Conservation (phyloP, 2,329 filamentous ascomycete genomes). For the Cephalotrichum gorgonifer region DNA sequence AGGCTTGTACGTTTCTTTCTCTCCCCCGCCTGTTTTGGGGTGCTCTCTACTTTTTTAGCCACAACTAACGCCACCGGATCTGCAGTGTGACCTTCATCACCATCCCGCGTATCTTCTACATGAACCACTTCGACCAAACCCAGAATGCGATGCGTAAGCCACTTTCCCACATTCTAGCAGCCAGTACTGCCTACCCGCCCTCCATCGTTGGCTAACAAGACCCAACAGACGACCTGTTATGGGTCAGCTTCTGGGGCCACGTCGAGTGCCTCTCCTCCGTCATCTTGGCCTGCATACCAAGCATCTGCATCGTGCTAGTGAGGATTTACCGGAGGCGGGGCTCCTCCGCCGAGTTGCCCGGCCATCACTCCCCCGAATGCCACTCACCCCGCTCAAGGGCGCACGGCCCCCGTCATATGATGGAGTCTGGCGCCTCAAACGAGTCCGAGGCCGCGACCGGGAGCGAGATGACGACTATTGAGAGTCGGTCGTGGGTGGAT, state of each 20-base stretch:
- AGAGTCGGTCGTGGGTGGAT: too few species aligned
- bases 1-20: constrained; percentile 49
- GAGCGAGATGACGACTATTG: too few species aligned
- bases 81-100: background rate
- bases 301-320: background rate
- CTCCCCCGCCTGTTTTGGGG: too few species aligned
- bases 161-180: background rate
- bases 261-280: background rate
- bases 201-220: background rate
- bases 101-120: background rate
- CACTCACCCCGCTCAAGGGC: too few species aligned
- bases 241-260: background rate
- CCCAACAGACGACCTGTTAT: background rate
- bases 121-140: background rate
- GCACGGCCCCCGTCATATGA: too few species aligned
- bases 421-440: too few species aligned
- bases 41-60: background rate
- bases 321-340: background rate
- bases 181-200: background rate
- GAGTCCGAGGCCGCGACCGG: too few species aligned
- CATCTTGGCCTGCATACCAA: background rate
- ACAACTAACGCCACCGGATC: background rate
- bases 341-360: too few species aligned
- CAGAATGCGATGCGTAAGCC: background rate
- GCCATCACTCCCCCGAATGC: too few species aligned